Evolutionary conservation across 2,329 filamentous ascomycete species (phyloP).

Genomic region (Helminthosporium solani): DNA sequence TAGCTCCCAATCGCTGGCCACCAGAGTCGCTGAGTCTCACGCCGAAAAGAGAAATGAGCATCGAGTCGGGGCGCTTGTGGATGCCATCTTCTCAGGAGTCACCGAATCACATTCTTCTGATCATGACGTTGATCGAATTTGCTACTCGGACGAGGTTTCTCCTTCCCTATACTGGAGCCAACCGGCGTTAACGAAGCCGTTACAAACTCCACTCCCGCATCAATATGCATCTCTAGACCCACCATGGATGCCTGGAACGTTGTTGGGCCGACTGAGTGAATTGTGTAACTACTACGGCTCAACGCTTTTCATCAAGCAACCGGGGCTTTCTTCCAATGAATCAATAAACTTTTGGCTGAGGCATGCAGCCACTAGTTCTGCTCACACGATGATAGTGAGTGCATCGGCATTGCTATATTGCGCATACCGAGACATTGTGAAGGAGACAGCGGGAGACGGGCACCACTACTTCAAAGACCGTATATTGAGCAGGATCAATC

Average conservation of each 20-base stretch:
- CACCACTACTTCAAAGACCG: conserved; percentile 15
- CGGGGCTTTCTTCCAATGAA: conserved; percentile 5
- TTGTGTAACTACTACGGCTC: conserved; percentile 10
- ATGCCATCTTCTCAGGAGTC: neutral
- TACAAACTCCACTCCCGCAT: neutral
- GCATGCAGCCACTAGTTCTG: conserved; percentile 4
- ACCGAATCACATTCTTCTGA: neutral
- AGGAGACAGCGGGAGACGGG: conserved; percentile 5
- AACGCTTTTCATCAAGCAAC: conserved; percentile 5
- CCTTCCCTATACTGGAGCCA: neutral
- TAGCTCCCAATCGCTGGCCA: neutral
- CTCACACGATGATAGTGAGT: neutral
- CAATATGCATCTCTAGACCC: conserved; percentile 3
- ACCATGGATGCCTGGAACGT: conserved; percentile 10
- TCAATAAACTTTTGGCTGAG: conserved; percentile 13
- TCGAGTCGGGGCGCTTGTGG: neutral
- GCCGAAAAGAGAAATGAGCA: neutral
- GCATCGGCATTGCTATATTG: conserved; percentile 12
- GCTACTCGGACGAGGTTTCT: neutral
- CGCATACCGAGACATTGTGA: conserved; percentile 10
- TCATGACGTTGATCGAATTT: neutral
- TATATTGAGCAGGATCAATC: conserved; percentile 15
- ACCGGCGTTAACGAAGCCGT: neutral
- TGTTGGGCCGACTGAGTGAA: conserved; percentile 11
- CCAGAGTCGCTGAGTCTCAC: neutral